These are phyloP conservation scores for Graphium sp. DNA, from an alignment of 2,329 filamentous ascomycete genomes.

Conservation along the genomic window DNA sequence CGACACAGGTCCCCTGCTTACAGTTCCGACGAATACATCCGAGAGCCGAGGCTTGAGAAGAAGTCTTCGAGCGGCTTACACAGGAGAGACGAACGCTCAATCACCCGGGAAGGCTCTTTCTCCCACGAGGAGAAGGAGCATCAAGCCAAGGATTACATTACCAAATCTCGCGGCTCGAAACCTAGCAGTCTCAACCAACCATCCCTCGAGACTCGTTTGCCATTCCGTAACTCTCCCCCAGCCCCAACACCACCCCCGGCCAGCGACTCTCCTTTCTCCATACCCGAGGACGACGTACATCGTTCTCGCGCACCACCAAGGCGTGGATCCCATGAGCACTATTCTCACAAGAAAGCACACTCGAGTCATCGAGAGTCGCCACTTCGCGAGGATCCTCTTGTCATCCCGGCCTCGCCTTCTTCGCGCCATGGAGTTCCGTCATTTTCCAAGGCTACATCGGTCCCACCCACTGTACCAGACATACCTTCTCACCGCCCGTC, in stretches of 20 bases:
- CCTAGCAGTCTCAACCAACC: too few species aligned
- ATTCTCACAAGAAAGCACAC: conserved; percentile 1
- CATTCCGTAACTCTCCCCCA: conserved; percentile 10
- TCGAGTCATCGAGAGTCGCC: not conserved
- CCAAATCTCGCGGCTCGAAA: conserved; percentile 7
- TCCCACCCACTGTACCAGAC: conserved; percentile 1
- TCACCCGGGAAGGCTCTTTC: conserved; percentile 13
- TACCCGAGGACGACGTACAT: conserved; percentile 14
- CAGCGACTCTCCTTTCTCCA: conserved; percentile 11
- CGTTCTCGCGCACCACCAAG: conserved; percentile 16
- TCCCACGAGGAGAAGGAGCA: conserved; percentile 15
- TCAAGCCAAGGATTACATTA: conserved; percentile 9
- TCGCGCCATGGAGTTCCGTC: too few species aligned
- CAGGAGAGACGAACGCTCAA: too few species aligned
- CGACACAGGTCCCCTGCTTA: conserved; percentile 5
- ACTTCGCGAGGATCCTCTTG: not conserved
- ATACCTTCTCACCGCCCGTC: not conserved
- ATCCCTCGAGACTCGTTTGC: too few species aligned
- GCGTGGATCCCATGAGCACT: conserved; percentile 12
- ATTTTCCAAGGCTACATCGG: too few species aligned
- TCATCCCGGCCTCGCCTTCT: not conserved
- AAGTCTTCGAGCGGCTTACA: too few species aligned
- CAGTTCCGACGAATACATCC: conserved; percentile 18
- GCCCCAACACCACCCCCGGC: conserved; percentile 18
- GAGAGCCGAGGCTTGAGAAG: conserved; percentile 11